Evolutionary conservation across 257 asterid genomes (phyloP).

Genomic region (Craterostigma plantagineum): DNA sequence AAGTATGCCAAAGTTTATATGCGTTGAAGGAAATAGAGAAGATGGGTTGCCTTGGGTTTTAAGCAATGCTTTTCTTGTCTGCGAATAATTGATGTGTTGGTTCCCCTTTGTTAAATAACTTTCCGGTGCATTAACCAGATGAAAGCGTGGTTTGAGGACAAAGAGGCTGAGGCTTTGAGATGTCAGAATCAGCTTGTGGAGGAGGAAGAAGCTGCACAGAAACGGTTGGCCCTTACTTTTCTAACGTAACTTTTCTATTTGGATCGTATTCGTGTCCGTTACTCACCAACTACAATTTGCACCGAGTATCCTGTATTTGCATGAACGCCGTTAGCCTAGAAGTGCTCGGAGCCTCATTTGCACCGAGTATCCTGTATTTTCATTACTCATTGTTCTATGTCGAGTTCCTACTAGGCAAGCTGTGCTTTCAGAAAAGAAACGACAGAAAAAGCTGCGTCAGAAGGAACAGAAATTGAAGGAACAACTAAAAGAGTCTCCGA

Average conservation of each 20-base stretch:
- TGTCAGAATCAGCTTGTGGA: slow-evolving; percentile 64
- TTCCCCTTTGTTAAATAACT: neutral
- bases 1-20: neutral
- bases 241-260: neutral
- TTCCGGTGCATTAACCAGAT: slow-evolving; percentile 21
- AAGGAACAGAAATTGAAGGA: slow-evolving; percentile 3
- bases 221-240: slow-evolving; percentile 19
- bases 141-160: slow-evolving; percentile 58
- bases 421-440: neutral
- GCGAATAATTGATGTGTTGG: neutral
- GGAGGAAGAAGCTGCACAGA: slow-evolving; percentile 70
- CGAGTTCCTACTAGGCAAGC: slow-evolving; percentile 2
- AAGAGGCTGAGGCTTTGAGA: slow-evolving; percentile 65
- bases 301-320: too few species aligned
- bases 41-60: neutral
- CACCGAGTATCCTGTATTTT: too few species aligned
- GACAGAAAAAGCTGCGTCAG: slow-evolving; percentile 5
- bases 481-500: neutral
- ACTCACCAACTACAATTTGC: neutral
- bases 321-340: too few species aligned
- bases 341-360: too few species aligned
- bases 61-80: neutral
- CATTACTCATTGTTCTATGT: too few species aligned
- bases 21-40: too few species aligned
- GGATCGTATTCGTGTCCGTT: too few species aligned